Evolutionary conservation across 2,329 filamentous ascomycete species (phyloP), one percentile per base, ranked within the genome.

Genomic region (Colletotrichum endophyticum): DNA sequence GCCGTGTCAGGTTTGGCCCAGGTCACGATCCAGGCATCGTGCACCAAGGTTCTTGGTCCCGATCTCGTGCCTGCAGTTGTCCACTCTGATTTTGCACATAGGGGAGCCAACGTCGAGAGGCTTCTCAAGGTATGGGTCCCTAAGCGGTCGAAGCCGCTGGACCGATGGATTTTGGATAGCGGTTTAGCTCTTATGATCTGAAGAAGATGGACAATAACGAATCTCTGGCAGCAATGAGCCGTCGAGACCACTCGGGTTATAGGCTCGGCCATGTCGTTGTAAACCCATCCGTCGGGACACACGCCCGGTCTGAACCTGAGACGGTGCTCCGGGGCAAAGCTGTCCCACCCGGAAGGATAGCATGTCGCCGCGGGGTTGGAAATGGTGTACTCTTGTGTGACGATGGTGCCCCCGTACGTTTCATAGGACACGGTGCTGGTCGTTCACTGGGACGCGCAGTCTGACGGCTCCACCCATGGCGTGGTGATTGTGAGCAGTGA

Each of bases 191-290:
- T 15, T 16, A 15, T 34, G n/a, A 56, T 11, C 2, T 44, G 2
- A 34, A 9, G 36, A 36, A 61, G 11, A 49, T 28, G 16, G 9
- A 6, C 30, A 59, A 8, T 19, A 36, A 30, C 67, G 4, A 13
- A 77, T 63, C 56, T 66, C 16, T 57, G 16, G 27, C 72, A 77
- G 72, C 72, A 77, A 28, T 36, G 13, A n/a, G 72, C 75, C 53
- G 75, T 69, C 16, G 72, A 77, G 16, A 27, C 30, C 6, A 25
- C 56, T 12, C 13, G n/a, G 2, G 16, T 13, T 27, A 16, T 27
- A 25, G 5, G 12, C 53, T 66, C 56, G 5, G 44, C 61, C 69
- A 77, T 76, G 49, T 13, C 22, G n/a, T 49, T 13, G n/a, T 77
- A 77, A 5, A 30, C 27, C 76, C 73, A 77, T 4, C 61, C 69